Evolutionary conservation across 2,329 filamentous ascomycete species (phyloP), one percentile per base, ranked within the genome.

Genomic region (Penicillium brevicompactum): DNA sequence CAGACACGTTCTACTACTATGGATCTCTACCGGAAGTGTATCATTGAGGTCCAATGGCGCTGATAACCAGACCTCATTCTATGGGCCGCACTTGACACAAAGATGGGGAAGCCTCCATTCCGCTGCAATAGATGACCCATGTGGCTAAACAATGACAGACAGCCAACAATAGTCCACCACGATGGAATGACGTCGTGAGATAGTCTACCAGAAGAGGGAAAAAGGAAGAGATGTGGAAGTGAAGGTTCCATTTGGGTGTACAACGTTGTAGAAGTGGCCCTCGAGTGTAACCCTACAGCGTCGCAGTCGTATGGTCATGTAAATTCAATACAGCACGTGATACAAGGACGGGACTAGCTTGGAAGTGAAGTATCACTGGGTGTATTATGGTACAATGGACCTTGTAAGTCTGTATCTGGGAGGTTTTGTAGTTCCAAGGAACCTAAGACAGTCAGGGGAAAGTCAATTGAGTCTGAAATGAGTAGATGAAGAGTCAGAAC

Each of bases 231-330:
- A 18, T 18, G 18, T 18, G 49, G 13, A 30, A 38, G 37, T 44
- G 31, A 63, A 56, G 60, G 63, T 66, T 54, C 51, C 63, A 66
- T 65, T 51, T 53, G 56, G 34, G 11, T 37, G 34, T 37, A 37
- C 34, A 37, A 37, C 34, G 34, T 37, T 53, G 32, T 27, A 58
- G 54, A 42, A 62, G 63, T 71, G 69, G 69, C 69, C 70, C 70
- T 59, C 63, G 65, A 18, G 51, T 68, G 67, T 57, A 67, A 70
- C 67, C 61, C 49, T 63, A 49, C 53, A 58, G 54, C 47, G 61
- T 67, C 37, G 64, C 47, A 66, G 53, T 27, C 21, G 53, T 45
- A 52, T 30, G 22, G 30, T n/a, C 4, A 31, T 10, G 8, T 21
- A 22, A 6, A 16, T 40, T 16, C n/a, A 8, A 21, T 21, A 41